Conservation (phyloP, 1,139 yeast genomes). For the Tardiomyces depauwii region DNA sequence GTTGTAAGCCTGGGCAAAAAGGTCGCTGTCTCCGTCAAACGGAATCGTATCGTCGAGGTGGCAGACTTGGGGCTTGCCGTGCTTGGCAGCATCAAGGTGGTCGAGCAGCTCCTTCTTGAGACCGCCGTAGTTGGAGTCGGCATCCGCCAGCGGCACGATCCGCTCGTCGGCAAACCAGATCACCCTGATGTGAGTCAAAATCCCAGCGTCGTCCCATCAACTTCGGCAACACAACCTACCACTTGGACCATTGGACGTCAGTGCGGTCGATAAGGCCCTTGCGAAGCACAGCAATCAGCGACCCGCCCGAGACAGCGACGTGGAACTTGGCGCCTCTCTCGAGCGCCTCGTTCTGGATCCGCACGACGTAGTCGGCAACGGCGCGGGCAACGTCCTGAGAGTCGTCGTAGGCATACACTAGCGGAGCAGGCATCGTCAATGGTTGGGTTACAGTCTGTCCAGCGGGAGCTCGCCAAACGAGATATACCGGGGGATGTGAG, state of each 20-base stretch:
- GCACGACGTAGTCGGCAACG: conserved; percentile 77
- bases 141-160: conserved; percentile 53
- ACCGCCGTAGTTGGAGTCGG: conserved; percentile 58
- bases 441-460: too few relatives aligned
- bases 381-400: conserved; percentile 76
- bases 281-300: conserved; percentile 66
- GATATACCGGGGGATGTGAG: too few relatives aligned
- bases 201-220: background rate
- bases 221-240: conserved; percentile 30
- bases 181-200: background rate
- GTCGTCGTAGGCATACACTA: conserved; percentile 25
- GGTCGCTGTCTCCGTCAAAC: conserved; percentile 31
- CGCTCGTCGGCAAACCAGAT: conserved; percentile 67
- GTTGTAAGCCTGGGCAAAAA: conserved; percentile 44
- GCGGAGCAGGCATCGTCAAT: background rate
- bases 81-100: conserved; percentile 18
- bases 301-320: conserved; percentile 86
- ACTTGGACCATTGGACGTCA: conserved; percentile 49
- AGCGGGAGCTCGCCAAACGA: too few relatives aligned
- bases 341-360: conserved; percentile 65
- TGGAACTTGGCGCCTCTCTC: conserved; percentile 33
- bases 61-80: conserved; percentile 49
- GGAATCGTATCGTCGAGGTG: conserved; percentile 12
- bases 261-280: conserved; percentile 54
- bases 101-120: conserved; percentile 48